These are phyloP conservation scores for Linaria vulgaris DNA, from an alignment of 257 asterid species.

Conservation along the genomic window DNA sequence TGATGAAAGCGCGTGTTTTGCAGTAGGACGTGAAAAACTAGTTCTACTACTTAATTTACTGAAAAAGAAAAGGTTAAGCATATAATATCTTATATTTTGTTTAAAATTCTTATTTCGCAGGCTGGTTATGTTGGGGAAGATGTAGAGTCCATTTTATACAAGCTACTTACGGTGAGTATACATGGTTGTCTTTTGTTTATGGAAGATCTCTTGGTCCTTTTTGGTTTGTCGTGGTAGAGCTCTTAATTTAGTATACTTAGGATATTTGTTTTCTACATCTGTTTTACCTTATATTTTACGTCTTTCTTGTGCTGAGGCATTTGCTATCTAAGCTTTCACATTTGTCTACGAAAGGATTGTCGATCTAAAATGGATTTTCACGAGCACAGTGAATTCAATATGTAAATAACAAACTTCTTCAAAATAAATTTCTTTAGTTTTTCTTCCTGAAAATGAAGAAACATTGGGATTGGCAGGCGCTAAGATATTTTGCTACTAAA, in stretches of 20 bases:
- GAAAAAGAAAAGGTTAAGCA: slow-evolving; percentile 11
- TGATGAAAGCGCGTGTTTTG: slow-evolving; percentile 8
- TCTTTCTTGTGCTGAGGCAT: not conserved
- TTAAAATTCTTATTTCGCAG: slow-evolving; percentile 45
- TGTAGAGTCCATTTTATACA: slow-evolving; percentile 95
- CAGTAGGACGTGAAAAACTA: slow-evolving; percentile 11
- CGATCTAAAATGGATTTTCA: not conserved
- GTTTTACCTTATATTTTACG: slow-evolving; percentile 4
- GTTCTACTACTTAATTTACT: slow-evolving; percentile 3
- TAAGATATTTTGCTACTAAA: not conserved
- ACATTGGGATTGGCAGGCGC: too few relatives aligned
- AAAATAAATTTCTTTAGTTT: not conserved
- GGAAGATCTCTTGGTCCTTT: not conserved
- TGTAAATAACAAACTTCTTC: not conserved
- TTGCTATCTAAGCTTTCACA: not conserved
- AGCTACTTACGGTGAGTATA: slow-evolving; percentile 73
- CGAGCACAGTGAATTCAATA: not conserved
- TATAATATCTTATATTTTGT: slow-evolving; percentile 13
- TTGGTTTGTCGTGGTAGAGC: slow-evolving; percentile 7
- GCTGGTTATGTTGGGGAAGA: slow-evolving; percentile 99
- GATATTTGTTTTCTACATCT: slow-evolving; percentile 4
- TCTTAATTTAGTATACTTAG: not conserved
- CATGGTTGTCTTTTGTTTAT: slow-evolving; percentile 6
- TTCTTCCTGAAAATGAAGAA: not conserved
- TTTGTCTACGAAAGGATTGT: not conserved